Percentiles rank a stretch among this genome's conserved stretches.
These are phyloP conservation scores for Arctostaphylos glauca DNA, from an alignment of 148 eudicot genomes.

Conservation along the genomic window DNA sequence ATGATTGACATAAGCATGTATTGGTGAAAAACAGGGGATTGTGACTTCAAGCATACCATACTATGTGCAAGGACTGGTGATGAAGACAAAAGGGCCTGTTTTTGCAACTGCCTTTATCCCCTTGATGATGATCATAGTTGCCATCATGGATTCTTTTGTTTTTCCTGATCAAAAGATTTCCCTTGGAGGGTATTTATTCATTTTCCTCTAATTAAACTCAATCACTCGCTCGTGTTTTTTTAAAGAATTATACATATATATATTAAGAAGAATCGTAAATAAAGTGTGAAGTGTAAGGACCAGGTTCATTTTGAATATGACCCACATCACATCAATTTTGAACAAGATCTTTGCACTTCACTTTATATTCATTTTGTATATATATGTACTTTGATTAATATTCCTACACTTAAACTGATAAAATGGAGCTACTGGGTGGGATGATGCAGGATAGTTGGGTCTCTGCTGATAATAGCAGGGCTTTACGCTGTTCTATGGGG, in stretches of 20 bases:
- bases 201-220: background rate
- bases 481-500: slow-evolving; percentile 92
- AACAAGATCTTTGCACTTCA: no score
- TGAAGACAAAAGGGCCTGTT: slow-evolving; percentile 90
- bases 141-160: slow-evolving; percentile 94
- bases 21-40: slow-evolving; percentile 32
- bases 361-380: no score
- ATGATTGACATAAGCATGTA: no score
- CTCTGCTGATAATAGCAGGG: slow-evolving; percentile 59
- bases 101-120: slow-evolving; percentile 95
- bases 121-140: slow-evolving; percentile 96
- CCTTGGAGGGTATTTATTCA: slow-evolving; percentile 60
- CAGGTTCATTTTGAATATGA: background rate
- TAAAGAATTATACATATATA: background rate
- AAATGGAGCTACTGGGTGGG: background rate
- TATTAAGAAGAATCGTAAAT: background rate
- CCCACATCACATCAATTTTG: no score
- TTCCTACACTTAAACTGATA: background rate
- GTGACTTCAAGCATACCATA: slow-evolving; percentile 73
- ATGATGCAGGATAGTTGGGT: background rate
- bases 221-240: background rate
- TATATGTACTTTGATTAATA: no score
- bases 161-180: slow-evolving; percentile 89
- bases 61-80: slow-evolving; percentile 92
- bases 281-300: background rate